Evolutionary conservation across 768 basidiomycete species (phyloP), one percentile per base, ranked within the genome.

Genomic region (Agaricus blazei): DNA sequence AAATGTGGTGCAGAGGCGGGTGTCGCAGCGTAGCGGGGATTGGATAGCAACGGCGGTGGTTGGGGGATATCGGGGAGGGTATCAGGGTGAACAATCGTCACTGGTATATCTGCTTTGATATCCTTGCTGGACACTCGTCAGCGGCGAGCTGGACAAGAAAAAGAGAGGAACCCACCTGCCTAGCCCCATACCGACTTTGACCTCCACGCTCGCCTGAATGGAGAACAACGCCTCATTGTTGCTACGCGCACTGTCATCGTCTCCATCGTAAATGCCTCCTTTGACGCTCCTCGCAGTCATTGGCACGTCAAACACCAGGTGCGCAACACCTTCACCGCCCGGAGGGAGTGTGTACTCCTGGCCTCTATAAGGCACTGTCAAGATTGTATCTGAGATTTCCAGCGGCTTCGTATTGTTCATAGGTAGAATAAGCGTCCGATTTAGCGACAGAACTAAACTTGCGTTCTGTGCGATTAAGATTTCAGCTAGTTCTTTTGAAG

Each of bases 281-380:
- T 75, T 79, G 11, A 87, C 81, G 3, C 85, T 83, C 52, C 84
- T 74, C 0, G 88, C 83, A 56, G 75, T 68, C 46, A 70, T 74
- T 4, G 90, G 90, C n/a, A 91, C 81, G 64, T 92, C 85, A 59
- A 93, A 84, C 9, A 90, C 87, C 9, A 93, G 76, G 62, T 80
- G 83, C 1, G 90, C 90, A 1, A 91, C 78, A 23, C 90, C 90
- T 63, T 92, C 90, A 2, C 75, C 77, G 15, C 87, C 88, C 0
- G 88, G 87, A 7, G 76, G 77, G 29, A 91, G 81, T 31, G 81
- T 79, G 60, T 91, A 92, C 62, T 92, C 90, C 28, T 79, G 75
- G 2, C 88, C 88, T 38, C 80, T 80, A 67, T 87, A 93, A 9
- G 85, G 78, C 15, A 91, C 83, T 9, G 79, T 82, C 2, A 81